Base-by-base conservation (phyloP, 2,329 filamentous ascomycete species). In the Fusarium longipes region DNA sequence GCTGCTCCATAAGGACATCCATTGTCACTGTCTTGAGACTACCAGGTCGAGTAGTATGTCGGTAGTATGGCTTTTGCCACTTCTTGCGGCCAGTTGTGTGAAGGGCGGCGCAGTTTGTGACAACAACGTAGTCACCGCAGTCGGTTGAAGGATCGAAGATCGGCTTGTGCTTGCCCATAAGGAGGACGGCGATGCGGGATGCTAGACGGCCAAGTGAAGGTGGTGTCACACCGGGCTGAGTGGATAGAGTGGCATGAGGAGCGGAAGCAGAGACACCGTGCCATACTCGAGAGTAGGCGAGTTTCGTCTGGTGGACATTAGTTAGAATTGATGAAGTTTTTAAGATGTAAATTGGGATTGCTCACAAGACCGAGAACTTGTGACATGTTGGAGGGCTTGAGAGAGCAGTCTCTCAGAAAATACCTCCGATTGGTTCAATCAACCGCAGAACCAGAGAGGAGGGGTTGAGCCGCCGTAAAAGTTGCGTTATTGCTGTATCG, bases 131-230 rank as follows among this genome's bases (percentile, higher is more conserved):
- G 87, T 99, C 96, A 73, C 96, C 96, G 85, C 96, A 98, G 85
- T 99, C 96, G 64, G 94, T 97, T 22, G 93, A 97, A 2, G 96
- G 96, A 81, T 98, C 93, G 83, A 89, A 99, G 79, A 96, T 97
- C 22, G 96, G 96, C 83, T 99, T 99, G 86, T 99, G 91, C 85
- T 99, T 99, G 82, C 96, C 96, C 94, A 98, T 97, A 51, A 97
- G 88, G 63, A 93, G 85, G 53, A 90, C 84, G 65, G 94, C 95
- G 79, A 97, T 97, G 67, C 91, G 89, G 52, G 91, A 93, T 64
- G 95, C 95, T 50, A 97, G 86, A 39, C 95, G 93, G 72, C 95
- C 95, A 38, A 97, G 90, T n/a, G 93, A 89, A 15, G 93, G 93
- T 18, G 88, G 85, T 20, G 89, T 89, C 24, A 88, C 78, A 71